Conservation (phyloP, 208 protist genomes). For the Trypanosoma caninum region DNA sequence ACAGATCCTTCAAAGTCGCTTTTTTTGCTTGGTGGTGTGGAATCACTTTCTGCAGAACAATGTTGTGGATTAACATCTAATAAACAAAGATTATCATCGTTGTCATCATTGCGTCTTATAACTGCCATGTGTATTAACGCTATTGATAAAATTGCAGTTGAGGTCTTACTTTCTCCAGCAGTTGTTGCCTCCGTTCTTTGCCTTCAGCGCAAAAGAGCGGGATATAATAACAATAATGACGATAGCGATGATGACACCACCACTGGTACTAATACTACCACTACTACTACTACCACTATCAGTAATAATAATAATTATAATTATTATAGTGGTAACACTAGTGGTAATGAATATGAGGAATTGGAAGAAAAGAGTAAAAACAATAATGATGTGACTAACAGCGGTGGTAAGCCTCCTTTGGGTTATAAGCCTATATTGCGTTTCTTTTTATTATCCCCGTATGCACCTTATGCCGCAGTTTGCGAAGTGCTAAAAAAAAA, state of each 20-base stretch:
- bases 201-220: background rate
- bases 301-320: background rate
- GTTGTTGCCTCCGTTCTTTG: background rate
- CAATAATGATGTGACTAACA: background rate
- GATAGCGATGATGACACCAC: background rate
- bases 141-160: slow-evolving; percentile 1
- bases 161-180: background rate
- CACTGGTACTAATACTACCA: background rate
- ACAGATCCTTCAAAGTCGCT: background rate
- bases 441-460: slow-evolving; percentile 19
- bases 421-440: background rate
- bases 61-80: background rate
- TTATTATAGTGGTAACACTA: background rate
- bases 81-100: background rate
- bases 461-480: slow-evolving; percentile 6
- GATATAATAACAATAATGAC: background rate
- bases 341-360: background rate
- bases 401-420: background rate
- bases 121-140: slow-evolving; percentile 19
- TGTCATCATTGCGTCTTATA: slow-evolving; percentile 2
- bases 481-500: background rate
- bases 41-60: background rate
- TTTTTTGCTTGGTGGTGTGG: slow-evolving; percentile 8
- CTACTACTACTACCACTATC: background rate
- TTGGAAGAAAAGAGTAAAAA: background rate